phyloP scores from a whole-genome alignment of 2,329 filamentous ascomycete genomes.

The Cladosporium velox region DNA sequence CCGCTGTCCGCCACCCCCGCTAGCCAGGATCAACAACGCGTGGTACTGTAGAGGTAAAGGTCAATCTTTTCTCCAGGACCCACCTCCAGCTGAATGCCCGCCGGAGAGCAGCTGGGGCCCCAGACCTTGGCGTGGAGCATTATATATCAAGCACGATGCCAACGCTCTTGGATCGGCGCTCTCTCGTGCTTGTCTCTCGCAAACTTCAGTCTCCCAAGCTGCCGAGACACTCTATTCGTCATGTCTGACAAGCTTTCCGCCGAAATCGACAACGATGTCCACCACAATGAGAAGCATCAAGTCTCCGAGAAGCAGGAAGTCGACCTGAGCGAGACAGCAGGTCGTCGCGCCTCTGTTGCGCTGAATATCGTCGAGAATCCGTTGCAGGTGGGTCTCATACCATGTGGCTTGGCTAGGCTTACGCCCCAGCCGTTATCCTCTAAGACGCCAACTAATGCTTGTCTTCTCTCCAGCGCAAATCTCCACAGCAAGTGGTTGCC shows the following conservation, averaged over 20 bases:
- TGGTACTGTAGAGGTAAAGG: neutral
- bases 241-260: slow-evolving; percentile 21
- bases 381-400: slow-evolving; percentile 40
- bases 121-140: slow-evolving; percentile 19
- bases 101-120: slow-evolving; percentile 14
- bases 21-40: slow-evolving; percentile 11
- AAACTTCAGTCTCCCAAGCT: slow-evolving; percentile 8
- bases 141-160: slow-evolving; percentile 20
- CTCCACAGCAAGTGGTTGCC: slow-evolving; percentile 35
- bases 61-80: slow-evolving; percentile 15
- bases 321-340: slow-evolving; percentile 15
- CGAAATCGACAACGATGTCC: slow-evolving; percentile 8
- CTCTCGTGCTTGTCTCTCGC: slow-evolving; percentile 2
- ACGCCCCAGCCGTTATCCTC: neutral
- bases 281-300: slow-evolving; percentile 9
- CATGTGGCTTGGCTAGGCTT: slow-evolving; percentile 4
- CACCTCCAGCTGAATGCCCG: slow-evolving; percentile 13
- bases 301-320: neutral
- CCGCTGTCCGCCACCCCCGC: slow-evolving; percentile 17
- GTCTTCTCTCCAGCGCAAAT: slow-evolving; percentile 33
- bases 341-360: slow-evolving; percentile 45
- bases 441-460: slow-evolving; percentile 12
- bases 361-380: slow-evolving; percentile 53
- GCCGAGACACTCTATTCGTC: slow-evolving; percentile 8
- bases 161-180: slow-evolving; percentile 8